phyloP scores from a whole-genome alignment of 352 stramenopile genomes.

The Pseudoperonospora humuli region DNA sequence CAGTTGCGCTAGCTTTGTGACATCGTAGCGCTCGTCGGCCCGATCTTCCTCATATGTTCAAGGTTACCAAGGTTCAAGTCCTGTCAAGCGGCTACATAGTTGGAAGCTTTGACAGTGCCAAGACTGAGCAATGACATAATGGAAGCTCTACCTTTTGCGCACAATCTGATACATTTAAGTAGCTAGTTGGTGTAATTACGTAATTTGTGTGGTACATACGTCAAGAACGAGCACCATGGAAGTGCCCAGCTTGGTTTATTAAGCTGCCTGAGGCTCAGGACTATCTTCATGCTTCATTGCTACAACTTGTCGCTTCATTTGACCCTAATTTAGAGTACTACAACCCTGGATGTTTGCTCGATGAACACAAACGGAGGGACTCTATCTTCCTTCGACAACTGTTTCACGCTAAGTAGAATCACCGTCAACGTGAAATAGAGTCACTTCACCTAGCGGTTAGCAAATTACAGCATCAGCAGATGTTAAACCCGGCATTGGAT shows the following conservation, averaged over 20 bases:
- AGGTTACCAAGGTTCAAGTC: too few relatives aligned
- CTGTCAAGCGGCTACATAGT: too few relatives aligned
- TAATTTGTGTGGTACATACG: too few relatives aligned
- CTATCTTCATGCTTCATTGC: neutral
- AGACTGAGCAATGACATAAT: too few relatives aligned
- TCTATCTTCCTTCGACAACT: neutral
- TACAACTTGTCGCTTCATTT: neutral
- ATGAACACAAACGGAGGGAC: neutral
- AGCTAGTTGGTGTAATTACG: too few relatives aligned
- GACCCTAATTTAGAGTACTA: neutral
- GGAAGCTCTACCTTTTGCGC: too few relatives aligned
- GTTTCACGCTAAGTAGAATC: neutral
- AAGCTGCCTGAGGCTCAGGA: neutral
- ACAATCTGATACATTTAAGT: too few relatives aligned
- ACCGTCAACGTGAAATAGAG: neutral
- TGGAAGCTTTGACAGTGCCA: too few relatives aligned
- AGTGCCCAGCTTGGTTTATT: neutral
- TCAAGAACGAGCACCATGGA: neutral
- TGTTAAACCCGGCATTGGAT: neutral
- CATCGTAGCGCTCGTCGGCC: too few relatives aligned
- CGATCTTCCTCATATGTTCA: too few relatives aligned
- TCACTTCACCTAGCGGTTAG: neutral
- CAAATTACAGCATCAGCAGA: neutral
- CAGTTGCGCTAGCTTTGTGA: too few relatives aligned
- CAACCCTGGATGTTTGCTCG: neutral